These are phyloP conservation scores for Pyrrhoderma noxium DNA, from an alignment of 1,284 basidiomycete species.

Conservation along the genomic window DNA sequence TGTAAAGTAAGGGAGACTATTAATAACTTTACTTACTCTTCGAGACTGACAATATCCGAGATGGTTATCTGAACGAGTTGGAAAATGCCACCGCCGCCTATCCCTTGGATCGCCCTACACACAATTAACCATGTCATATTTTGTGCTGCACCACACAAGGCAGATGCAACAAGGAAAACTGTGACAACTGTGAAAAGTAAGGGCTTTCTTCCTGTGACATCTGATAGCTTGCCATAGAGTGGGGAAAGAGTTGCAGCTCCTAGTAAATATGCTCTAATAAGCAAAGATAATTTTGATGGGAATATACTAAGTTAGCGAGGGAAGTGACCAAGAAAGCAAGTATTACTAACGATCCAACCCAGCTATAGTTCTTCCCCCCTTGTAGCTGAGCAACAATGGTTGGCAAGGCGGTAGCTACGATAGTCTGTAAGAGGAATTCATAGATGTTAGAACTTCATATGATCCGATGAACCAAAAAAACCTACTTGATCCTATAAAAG, in stretches of 20 bases:
- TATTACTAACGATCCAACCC: conserved; percentile 59
- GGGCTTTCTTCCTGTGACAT: conserved; percentile 65
- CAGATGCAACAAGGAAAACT: conserved; percentile 75
- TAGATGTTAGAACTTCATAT: not conserved
- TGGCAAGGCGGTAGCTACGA: conserved; percentile 74
- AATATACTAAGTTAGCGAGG: conserved; percentile 18
- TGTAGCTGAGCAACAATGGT: conserved; percentile 67
- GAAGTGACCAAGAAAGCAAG: not conserved
- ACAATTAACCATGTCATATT: conserved; percentile 69
- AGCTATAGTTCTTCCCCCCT: conserved; percentile 62
- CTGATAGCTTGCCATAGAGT: conserved; percentile 70
- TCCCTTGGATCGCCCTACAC: conserved; percentile 73
- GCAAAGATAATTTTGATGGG: not conserved
- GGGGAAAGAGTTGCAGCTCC: conserved; percentile 62
- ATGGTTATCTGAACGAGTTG: conserved; percentile 65
- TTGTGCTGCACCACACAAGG: conserved; percentile 77
- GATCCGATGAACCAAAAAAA: not conserved
- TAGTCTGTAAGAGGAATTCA: conserved; percentile 41
- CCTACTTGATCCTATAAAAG: not conserved
- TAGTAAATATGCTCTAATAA: conserved; percentile 61
- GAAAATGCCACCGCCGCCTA: conserved; percentile 75
- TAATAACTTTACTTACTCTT: conserved; percentile 47
- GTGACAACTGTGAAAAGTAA: conserved; percentile 62
- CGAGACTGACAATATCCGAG: conserved; percentile 71
- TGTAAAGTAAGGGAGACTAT: too few species aligned